Base-by-base conservation (phyloP, 176 grass and related monocot species). In the Avena atlantica region DNA sequence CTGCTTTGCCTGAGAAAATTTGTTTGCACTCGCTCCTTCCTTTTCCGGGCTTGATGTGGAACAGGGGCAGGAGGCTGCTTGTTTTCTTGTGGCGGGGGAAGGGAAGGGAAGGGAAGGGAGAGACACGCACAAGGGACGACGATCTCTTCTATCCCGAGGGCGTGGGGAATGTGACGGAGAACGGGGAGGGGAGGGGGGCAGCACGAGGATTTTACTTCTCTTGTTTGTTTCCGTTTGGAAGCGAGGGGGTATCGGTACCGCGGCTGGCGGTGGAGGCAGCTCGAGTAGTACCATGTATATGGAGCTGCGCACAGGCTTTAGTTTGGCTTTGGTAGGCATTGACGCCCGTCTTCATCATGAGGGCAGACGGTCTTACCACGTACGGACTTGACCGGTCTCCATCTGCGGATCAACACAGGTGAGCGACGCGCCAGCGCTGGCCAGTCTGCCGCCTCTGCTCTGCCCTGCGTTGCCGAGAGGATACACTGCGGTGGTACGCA, bases 341-440 rank as follows among this genome's bases (percentile, higher is more conserved):
- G 65, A 90, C 73, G 83, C 36, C 64, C 9, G 67, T 70, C 34
- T 40, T 52, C 66, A 87, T 91, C 10, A 91, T 52, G 42, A 65
- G 8, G 12, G 13, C 23, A 23, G 12, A 31, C 62, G n/a, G 29
- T 56, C 78, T 70, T 16, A 24, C 66, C 88, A 23, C 78, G 80
- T 83, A 83, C 89, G 85, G 80, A 12, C 56, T 88, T 88, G 76
- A 88, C 86, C 77, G 81, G 61, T 87, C 81, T 87, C 79, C 82
- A 6, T 70, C 65, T 48, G 0, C 48, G 76, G 81, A 80, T 87
- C 59, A 17, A 23, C 72, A 49, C 68, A 53, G 9, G 31, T 19
- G 85, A 29, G 27, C 52, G 53, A 20, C 37, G 63, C 29, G 9
- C 25, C 40, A 42, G 3, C 13, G 25, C 61, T 19, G 40, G 9